phyloP scores from a whole-genome alignment of 139 green algal species.

The Chlamydomonas sp. region DNA sequence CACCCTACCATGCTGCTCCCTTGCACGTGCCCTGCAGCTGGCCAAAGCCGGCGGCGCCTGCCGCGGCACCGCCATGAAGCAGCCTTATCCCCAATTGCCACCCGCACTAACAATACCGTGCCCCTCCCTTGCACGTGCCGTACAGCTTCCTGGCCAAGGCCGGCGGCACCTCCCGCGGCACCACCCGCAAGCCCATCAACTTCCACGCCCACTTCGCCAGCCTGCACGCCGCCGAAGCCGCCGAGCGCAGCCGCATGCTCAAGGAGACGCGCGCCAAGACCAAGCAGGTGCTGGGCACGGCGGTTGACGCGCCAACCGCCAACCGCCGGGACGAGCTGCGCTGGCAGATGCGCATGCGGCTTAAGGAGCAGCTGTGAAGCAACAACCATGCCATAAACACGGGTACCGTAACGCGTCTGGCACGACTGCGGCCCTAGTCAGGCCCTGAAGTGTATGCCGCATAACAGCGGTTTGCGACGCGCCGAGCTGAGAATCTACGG shows the following conservation, averaged over 20 bases:
- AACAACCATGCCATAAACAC: too few species aligned
- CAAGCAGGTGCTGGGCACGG: slow-evolving; percentile 18
- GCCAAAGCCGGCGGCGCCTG: too few species aligned
- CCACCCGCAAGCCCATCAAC: slow-evolving; percentile 45
- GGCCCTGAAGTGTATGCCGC: too few species aligned
- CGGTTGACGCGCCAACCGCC: slow-evolving; percentile 18
- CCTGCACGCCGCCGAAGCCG: slow-evolving; percentile 50
- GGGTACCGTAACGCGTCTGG: too few species aligned
- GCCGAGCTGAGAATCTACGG: too few species aligned
- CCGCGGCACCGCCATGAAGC: too few species aligned
- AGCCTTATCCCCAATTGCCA: neutral
- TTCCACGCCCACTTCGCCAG: slow-evolving; percentile 51
- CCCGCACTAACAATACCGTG: neutral
- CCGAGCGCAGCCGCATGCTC: slow-evolving; percentile 28
- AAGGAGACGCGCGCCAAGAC: slow-evolving; percentile 32
- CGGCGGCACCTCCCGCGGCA: slow-evolving; percentile 3
- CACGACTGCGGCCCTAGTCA: too few species aligned
- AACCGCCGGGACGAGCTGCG: slow-evolving; percentile 48
- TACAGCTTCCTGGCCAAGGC: slow-evolving; percentile 46
- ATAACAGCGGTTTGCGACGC: too few species aligned
- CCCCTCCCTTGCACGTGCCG: neutral
- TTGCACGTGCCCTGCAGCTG: too few species aligned
- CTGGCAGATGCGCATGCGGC: slow-evolving; percentile 38
- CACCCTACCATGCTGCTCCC: too few species aligned
- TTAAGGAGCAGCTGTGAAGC: slow-evolving; percentile 5